phyloP scores from a whole-genome alignment of 2,329 filamentous ascomycete genomes.

The Blumeria hordei region DNA sequence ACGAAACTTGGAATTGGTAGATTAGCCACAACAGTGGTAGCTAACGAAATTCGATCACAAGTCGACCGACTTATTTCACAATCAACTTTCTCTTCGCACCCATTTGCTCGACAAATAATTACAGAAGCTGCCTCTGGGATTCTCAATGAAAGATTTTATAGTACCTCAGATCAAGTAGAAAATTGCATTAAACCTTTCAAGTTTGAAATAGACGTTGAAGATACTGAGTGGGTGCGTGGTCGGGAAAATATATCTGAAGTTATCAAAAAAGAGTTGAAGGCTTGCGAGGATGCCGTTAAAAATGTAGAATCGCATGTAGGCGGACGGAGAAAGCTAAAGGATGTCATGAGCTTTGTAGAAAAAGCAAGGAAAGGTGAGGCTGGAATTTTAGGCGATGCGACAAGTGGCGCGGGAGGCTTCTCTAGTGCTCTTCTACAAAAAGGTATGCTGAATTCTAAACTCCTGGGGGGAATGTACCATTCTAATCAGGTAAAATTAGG shows the following conservation, averaged over 20 bases:
- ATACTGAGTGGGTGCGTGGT: slow-evolving; percentile 66
- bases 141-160: slow-evolving; percentile 82
- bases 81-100: slow-evolving; percentile 73
- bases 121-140: slow-evolving; percentile 75
- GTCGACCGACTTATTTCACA: slow-evolving; percentile 54
- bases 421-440: slow-evolving; percentile 62
- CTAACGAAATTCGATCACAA: slow-evolving; percentile 63
- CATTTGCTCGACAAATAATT: slow-evolving; percentile 82
- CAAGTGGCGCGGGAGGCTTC: slow-evolving; percentile 78
- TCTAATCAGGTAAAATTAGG: slow-evolving; percentile 24
- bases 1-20: slow-evolving; percentile 89
- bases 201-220: slow-evolving; percentile 87
- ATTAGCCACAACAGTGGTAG: slow-evolving; percentile 75
- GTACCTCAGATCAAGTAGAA: slow-evolving; percentile 91
- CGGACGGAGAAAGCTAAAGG: slow-evolving; percentile 60
- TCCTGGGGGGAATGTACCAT: neutral
- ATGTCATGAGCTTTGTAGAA: slow-evolving; percentile 81
- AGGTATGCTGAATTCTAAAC: slow-evolving; percentile 27
- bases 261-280: slow-evolving; percentile 67
- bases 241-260: slow-evolving; percentile 60
- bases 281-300: slow-evolving; percentile 59
- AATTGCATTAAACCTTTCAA: slow-evolving; percentile 99
- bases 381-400: slow-evolving; percentile 57
- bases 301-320: slow-evolving; percentile 55
- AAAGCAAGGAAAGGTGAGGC: slow-evolving; percentile 71